A percentile compares a stretch with the other conserved stretches of the same genome.
Conservation (phyloP, 2,329 filamentous ascomycete species). For the Gnomoniopsis sp. region DNA sequence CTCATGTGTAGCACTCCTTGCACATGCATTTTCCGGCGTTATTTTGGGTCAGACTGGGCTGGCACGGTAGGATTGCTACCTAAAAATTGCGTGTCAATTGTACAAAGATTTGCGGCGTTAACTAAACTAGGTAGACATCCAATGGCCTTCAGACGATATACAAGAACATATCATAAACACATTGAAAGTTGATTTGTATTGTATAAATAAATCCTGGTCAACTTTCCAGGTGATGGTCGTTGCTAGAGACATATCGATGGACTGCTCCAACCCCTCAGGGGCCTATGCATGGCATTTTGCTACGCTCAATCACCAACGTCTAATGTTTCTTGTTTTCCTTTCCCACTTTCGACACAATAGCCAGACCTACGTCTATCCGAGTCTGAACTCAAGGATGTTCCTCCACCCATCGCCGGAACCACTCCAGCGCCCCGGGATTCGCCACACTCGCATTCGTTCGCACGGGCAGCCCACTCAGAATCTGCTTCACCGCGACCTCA, state of each 20-base stretch:
- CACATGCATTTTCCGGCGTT: slow-evolving; percentile 11
- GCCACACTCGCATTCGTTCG: slow-evolving; percentile 92
- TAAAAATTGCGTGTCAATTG: background rate
- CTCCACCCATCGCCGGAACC: slow-evolving; percentile 77
- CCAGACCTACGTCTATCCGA: background rate
- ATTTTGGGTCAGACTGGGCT: background rate
- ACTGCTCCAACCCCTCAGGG: no score
- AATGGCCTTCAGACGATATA: background rate
- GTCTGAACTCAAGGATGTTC: slow-evolving; percentile 34
- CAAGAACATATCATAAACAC: background rate
- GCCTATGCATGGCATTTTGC: no score
- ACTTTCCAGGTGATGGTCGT: background rate
- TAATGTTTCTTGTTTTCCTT: no score
- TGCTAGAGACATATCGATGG: no score
- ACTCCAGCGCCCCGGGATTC: slow-evolving; percentile 82
- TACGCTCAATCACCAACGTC: no score
- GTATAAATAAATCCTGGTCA: background rate
- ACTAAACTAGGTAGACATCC: background rate
- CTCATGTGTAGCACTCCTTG: slow-evolving; percentile 2
- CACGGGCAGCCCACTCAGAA: slow-evolving; percentile 80
- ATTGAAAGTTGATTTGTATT: background rate
- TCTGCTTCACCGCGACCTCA: slow-evolving; percentile 94
- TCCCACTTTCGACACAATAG: no score
- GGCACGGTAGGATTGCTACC: background rate
- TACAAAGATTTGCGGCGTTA: background rate